Base-by-base conservation (phyloP, 2,329 filamentous ascomycete species). In the Phialophora expanda region DNA sequence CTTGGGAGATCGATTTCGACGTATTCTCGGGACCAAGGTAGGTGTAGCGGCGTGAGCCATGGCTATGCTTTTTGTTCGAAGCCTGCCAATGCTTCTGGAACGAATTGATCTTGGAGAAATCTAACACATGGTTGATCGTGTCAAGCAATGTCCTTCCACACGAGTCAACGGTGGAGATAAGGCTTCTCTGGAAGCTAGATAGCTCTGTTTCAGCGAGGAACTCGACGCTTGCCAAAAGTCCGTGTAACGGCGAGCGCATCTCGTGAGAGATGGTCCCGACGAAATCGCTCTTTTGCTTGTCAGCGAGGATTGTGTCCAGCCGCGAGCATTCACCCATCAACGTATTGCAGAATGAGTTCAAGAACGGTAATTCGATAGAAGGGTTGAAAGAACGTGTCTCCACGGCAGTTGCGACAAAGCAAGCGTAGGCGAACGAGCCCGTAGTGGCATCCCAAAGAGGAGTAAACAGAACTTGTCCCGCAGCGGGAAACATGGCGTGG, bases 191-290 rank as follows among this genome's bases (percentile, higher is more conserved):
- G 51, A 79, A 76, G 2, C 76, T 72, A 58, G 78, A 77, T 8
- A 75, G 75, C 17, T 73, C 72, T 2, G 81, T 83, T 3, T 82
- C 81, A 2, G 78, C 76, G 3, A 86, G 70, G 5, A 85, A 78
- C 66, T 86, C 83, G 0, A 80, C 76, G n/a, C 80, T 83, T 1
- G 81, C 83, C 17, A 82, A 74, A 38, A 81, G 79, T 30, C 80
- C 82, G 61, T 81, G 84, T 44, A 80, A 74, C 24, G 78, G 84
- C 41, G 74, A 80, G 4, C 82, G 76, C 7, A 86, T 75, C 66
- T 86, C 84, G 69, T 86, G 84, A 30, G 79, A 82, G 28, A 86
- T 82, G 0, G 79, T 82, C 0, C 81, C 80, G 17, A 86, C 79
- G 51, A 86, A 83, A 12, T 84, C 82, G 0, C 79, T 79, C 65